Percentiles rank a stretch among this genome's conserved stretches.
These are phyloP conservation scores for Dillenia suffruticosa DNA, from an alignment of 164 flowering plant species.

Conservation along the genomic window DNA sequence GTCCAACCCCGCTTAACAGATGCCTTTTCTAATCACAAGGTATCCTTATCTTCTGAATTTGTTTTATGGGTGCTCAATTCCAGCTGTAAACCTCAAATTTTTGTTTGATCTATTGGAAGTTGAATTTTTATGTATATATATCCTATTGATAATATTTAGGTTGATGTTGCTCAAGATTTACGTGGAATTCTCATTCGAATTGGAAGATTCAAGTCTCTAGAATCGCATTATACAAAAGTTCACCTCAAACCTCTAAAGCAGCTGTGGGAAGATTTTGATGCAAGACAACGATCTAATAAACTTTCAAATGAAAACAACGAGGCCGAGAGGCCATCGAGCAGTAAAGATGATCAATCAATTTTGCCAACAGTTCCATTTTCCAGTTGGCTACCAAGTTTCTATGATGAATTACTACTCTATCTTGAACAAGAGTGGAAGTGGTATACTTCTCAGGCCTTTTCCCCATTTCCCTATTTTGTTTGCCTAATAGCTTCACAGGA, in stretches of 20 bases:
- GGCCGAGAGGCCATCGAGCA: slow-evolving; percentile 43
- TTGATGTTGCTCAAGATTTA: slow-evolving; percentile 80
- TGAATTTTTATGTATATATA: not conserved
- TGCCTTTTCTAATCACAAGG: slow-evolving; percentile 87
- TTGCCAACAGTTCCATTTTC: slow-evolving; percentile 43
- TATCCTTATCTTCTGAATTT: slow-evolving; percentile 13
- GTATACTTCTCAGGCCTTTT: slow-evolving; percentile 30
- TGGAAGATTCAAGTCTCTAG: slow-evolving; percentile 91
- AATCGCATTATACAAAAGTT: slow-evolving; percentile 76
- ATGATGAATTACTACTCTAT: slow-evolving; percentile 88
- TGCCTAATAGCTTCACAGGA: too few relatives aligned
- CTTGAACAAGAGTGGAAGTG: slow-evolving; percentile 99
- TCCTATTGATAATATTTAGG: slow-evolving; percentile 29
- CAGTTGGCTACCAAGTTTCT: slow-evolving; percentile 92
- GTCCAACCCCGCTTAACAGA: slow-evolving; percentile 94
- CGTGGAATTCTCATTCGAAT: slow-evolving; percentile 81
- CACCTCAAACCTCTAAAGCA: slow-evolving; percentile 72
- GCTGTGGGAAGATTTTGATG: slow-evolving; percentile 92
- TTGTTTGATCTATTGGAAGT: slow-evolving; percentile 1
- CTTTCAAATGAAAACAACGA: slow-evolving; percentile 54
- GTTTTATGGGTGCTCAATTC: slow-evolving; percentile 2
- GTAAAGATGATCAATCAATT: slow-evolving; percentile 36
- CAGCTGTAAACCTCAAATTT: not conserved
- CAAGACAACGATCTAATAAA: slow-evolving; percentile 48
- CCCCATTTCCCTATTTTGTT: too few relatives aligned